Conservation (phyloP, 805 yeast species). For the Zygoascus biomembranicola region DNA sequence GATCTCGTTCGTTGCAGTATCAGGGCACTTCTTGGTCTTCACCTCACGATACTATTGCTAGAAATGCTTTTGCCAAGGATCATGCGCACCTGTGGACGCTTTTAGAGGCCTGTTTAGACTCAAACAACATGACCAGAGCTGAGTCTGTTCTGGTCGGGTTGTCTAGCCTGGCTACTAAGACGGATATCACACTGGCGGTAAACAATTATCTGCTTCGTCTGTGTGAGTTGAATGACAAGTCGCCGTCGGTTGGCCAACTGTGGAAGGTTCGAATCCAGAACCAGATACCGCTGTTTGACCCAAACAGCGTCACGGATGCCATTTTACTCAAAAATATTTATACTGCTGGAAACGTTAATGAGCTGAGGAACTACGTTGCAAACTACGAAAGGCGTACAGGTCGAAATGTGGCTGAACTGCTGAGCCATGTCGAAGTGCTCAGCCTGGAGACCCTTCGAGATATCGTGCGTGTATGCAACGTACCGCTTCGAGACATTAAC, state of each 20-base stretch:
- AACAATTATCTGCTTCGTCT: conserved; percentile 50
- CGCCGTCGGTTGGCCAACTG: conserved; percentile 36
- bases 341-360: conserved; percentile 10
- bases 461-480: conserved; percentile 24
- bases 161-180: conserved; percentile 37
- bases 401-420: conserved; percentile 24
- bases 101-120: conserved; percentile 66
- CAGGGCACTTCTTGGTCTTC: conserved; percentile 24
- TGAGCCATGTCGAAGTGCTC: conserved; percentile 44
- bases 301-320: conserved; percentile 54
- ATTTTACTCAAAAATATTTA: conserved; percentile 44
- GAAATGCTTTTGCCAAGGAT: conserved; percentile 40
- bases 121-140: conserved; percentile 62
- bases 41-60: conserved; percentile 23
- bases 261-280: conserved; percentile 32
- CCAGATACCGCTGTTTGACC: conserved; percentile 28
- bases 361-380: conserved; percentile 14
- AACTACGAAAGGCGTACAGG: conserved; percentile 13
- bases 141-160: conserved; percentile 57
- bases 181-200: conserved; percentile 54
- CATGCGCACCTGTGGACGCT: conserved; percentile 65
- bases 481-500: conserved; percentile 16
- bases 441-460: conserved; percentile 38
- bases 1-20: not conserved
- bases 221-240: conserved; percentile 34